These are phyloP conservation scores for Mycena citricolor DNA, from an alignment of 1,284 basidiomycete species.

Conservation along the genomic window DNA sequence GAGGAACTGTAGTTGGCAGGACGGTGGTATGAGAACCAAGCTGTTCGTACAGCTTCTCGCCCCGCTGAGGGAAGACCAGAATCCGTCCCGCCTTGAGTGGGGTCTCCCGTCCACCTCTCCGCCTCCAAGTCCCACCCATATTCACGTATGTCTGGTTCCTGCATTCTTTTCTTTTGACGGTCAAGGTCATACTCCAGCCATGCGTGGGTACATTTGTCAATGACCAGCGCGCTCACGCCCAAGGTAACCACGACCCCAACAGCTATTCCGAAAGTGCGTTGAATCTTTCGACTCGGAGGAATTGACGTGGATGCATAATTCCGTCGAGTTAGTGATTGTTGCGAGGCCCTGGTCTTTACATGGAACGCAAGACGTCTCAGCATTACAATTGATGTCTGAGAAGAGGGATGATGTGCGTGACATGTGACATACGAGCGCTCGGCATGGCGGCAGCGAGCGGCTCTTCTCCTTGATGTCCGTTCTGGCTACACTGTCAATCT, in stretches of 20 bases:
- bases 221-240: conserved; percentile 34
- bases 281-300: conserved; percentile 10
- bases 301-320: conserved; percentile 5
- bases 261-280: conserved; percentile 13
- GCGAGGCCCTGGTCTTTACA: no score
- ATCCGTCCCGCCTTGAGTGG: conserved; percentile 67
- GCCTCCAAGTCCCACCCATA: conserved; percentile 78
- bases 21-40: conserved; percentile 71
- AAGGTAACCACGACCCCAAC: conserved; percentile 6
- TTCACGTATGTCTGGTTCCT: conserved; percentile 50
- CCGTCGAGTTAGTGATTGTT: no score
- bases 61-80: conserved; percentile 64
- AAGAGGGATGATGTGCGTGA: no score
- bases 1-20: conserved; percentile 11
- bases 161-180: conserved; percentile 9
- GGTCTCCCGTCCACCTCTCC: conserved; percentile 74
- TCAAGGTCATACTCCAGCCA: conserved; percentile 60
- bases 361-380: no score
- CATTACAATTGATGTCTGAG: no score
- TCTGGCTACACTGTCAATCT: no score
- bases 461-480: no score
- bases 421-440: no score
- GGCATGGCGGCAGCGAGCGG: no score
- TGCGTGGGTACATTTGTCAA: conserved; percentile 58
- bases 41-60: conserved; percentile 66